A percentile compares a stretch with the other conserved stretches of the same genome.
Conservation (phyloP, 78 protist species). For the Emiliania huxleyi region DNA sequence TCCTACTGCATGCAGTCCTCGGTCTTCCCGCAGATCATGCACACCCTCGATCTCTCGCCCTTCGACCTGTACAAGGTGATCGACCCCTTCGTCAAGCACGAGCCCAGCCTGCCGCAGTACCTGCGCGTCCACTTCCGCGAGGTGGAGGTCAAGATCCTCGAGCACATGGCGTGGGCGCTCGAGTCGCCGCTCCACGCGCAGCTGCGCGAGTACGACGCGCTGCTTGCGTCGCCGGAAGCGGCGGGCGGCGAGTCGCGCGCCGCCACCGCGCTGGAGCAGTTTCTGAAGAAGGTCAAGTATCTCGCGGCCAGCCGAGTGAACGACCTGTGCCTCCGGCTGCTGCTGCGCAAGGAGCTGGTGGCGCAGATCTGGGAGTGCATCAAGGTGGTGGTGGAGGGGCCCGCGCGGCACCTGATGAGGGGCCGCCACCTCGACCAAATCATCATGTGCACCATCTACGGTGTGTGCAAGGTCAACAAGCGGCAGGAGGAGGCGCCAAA, state of each 20-base stretch:
- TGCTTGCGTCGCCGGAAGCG: background rate
- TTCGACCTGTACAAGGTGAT: background rate
- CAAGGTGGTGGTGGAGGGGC: background rate
- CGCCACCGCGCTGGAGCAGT: background rate
- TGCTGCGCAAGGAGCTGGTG: background rate
- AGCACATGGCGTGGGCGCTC: background rate
- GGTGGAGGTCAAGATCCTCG: background rate
- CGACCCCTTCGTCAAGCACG: background rate
- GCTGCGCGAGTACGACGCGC: background rate
- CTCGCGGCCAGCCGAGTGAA: background rate
- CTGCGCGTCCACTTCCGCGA: background rate
- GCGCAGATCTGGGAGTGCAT: background rate
- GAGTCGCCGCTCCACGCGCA: background rate
- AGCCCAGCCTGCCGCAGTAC: background rate
- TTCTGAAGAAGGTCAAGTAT: background rate
- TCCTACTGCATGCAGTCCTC: background rate
- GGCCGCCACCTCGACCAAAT: constrained; percentile 15
- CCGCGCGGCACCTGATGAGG: background rate
- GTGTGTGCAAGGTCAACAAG: background rate
- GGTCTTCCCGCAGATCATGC: background rate
- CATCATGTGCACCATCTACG: constrained; percentile 17
- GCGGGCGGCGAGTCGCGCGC: background rate
- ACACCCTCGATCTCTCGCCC: background rate
- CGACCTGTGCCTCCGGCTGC: background rate
- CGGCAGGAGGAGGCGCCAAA: background rate